A percentile compares a stretch with the other conserved stretches of the same genome.
phyloP scores from a whole-genome alignment of 345 rosid genomes.

The Lagerstroemia speciosa region DNA sequence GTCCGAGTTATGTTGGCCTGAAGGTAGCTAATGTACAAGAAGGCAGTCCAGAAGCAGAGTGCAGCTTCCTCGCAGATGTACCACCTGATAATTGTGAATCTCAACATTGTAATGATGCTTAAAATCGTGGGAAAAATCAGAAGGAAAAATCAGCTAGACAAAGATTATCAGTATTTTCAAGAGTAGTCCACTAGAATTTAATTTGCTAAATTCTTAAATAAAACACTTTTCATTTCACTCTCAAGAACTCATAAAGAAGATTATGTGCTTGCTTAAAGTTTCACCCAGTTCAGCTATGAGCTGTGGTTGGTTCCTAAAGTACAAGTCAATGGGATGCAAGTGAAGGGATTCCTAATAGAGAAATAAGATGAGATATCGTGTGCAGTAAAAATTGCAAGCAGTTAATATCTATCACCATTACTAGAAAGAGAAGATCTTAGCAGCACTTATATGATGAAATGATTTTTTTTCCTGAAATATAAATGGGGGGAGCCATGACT shows the following conservation, averaged over 20 bases:
- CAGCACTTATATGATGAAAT: too few relatives aligned
- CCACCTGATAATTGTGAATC: slow-evolving; percentile 51
- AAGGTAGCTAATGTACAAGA: slow-evolving; percentile 69
- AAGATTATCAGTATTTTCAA: background rate
- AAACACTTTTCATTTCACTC: background rate
- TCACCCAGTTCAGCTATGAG: background rate
- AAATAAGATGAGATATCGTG: background rate
- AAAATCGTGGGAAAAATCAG: background rate
- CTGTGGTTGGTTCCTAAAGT: background rate
- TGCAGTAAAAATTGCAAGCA: too few relatives aligned
- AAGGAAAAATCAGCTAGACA: background rate
- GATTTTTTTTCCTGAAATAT: background rate
- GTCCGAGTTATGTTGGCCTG: slow-evolving; percentile 45
- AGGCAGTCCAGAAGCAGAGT: slow-evolving; percentile 80
- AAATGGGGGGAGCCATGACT: background rate
- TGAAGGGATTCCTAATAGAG: background rate
- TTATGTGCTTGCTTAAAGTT: background rate
- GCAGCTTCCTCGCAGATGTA: slow-evolving; percentile 73
- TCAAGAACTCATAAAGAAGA: background rate
- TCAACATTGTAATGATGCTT: background rate
- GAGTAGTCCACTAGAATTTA: background rate
- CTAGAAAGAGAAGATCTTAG: too few relatives aligned
- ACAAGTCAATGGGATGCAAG: background rate
- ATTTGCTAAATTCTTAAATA: background rate
- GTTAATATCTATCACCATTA: too few relatives aligned